A percentile compares a stretch with the other conserved stretches of the same genome.
Conservation (phyloP, 2,329 filamentous ascomycete species). For the Spiromastix sp. region DNA sequence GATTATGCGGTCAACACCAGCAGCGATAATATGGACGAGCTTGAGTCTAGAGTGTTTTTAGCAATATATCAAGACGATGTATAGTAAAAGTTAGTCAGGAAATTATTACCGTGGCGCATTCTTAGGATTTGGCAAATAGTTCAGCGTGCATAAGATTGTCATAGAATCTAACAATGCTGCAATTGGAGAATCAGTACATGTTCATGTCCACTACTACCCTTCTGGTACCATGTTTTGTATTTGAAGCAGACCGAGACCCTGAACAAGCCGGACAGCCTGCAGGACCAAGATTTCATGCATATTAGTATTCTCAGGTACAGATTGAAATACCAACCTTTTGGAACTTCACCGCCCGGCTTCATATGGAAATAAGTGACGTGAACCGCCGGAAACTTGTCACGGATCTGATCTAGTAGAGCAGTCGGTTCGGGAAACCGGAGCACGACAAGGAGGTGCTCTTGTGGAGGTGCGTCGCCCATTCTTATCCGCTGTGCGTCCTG, state of each 20-base stretch:
- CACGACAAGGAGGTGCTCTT: constrained; percentile 34
- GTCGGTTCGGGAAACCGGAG: constrained; percentile 34
- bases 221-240: too few relatives aligned
- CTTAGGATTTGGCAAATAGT: constrained; percentile 26
- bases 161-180: constrained; percentile 31
- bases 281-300: too few relatives aligned
- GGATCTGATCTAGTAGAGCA: constrained; percentile 27
- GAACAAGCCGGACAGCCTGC: too few relatives aligned
- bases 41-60: constrained; percentile 28
- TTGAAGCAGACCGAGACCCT: too few relatives aligned
- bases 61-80: too few relatives aligned
- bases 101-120: constrained; percentile 18
- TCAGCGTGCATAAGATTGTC: constrained; percentile 40
- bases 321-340: constrained; percentile 7
- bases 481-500: neutral
- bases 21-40: constrained; percentile 48
- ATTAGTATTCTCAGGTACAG: too few relatives aligned
- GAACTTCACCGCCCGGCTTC: constrained; percentile 8
- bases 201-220: too few relatives aligned
- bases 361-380: constrained; percentile 33
- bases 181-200: constrained; percentile 2
- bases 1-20: constrained; percentile 46
- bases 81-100: too few relatives aligned
- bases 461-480: constrained; percentile 7
- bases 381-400: constrained; percentile 34